A percentile compares a stretch with the other conserved stretches of the same genome.
Evolutionary conservation across 495 filamentous ascomycete genomes (phyloP).

Genomic region (Cercophora scortea): DNA sequence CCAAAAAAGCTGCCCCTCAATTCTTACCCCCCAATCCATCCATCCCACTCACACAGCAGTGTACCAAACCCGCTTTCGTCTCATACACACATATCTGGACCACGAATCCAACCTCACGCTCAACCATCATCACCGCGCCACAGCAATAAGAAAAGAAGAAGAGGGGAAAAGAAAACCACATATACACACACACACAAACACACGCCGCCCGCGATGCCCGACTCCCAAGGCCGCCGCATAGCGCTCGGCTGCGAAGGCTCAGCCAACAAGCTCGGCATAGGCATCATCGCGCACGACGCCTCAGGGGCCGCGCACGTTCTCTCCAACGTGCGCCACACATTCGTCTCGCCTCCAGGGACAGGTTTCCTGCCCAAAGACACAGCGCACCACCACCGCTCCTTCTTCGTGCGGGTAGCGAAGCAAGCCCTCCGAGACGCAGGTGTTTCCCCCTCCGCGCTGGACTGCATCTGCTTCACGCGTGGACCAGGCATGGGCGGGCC

Average conservation of each 20-base stretch:
- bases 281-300: constrained; percentile 74
- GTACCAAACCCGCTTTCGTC: no score
- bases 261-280: constrained; percentile 95
- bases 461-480: constrained; percentile 92
- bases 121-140: neutral
- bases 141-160: neutral
- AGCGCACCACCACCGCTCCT: constrained; percentile 79
- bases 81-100: no score
- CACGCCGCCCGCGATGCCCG: neutral
- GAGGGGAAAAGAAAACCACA: no score
- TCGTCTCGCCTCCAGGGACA: constrained; percentile 80
- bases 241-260: constrained; percentile 93
- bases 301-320: constrained; percentile 61
- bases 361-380: constrained; percentile 97
- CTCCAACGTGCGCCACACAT: constrained; percentile 91
- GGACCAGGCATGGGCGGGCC: constrained; percentile 97
- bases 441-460: constrained; percentile 55
- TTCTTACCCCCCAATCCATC: no score
- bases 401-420: constrained; percentile 73
- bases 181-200: neutral
- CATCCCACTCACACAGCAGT: no score
- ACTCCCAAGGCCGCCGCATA: constrained; percentile 40
- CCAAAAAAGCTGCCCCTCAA: no score
- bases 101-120: no score
- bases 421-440: constrained; percentile 64